Evolutionary conservation across 345 rosid species (phyloP), one percentile per base, ranked within the genome.

Genomic region (Pelargonium nanum): DNA sequence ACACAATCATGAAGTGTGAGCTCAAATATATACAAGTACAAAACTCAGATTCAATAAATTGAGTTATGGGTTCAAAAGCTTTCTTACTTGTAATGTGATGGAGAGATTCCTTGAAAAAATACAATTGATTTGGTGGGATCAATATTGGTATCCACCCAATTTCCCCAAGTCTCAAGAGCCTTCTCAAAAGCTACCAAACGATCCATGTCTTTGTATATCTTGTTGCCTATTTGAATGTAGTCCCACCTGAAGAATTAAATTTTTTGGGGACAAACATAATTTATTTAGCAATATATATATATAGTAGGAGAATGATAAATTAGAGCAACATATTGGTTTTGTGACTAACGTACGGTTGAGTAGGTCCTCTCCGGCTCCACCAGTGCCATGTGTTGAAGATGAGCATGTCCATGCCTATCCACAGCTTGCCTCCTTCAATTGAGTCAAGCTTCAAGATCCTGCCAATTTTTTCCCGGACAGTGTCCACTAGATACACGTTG

Each of bases 331-430:
- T 58, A 24, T 24, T 10, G 10, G 44, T 12, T 28, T 28, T 34
- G 45, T 34, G 1, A 22, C 1, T 22, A 19, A 32, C 91, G 1
- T 74, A 90, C 91, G 89, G 83, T 70, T 90, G 85, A 55, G 79
- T 9, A 6, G 82, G 77, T 64, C 91, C 94, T 53, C 85, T 80
- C 0, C 87, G 89, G 61, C 73, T 78, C 96, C 96, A 88, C 96
- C 95, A 91, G 59, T 88, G 92, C 95, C 96, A 88, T 13, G 96
- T 84, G 62, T 88, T 91, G 80, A 91, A 91, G 68, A 88, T 76
- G 59, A 91, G 77, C 66, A 86, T 17, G 71, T 91, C 88, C 20
- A 80, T 70, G 6, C 74, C 77, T 57, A 28, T 70, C 98, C 98
- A 91, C 5, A 74, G 69, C 60, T 81, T 79, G 21, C 88, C 87